Conservation (phyloP, 2,329 filamentous ascomycete genomes). For the Fusarium secorum region DNA sequence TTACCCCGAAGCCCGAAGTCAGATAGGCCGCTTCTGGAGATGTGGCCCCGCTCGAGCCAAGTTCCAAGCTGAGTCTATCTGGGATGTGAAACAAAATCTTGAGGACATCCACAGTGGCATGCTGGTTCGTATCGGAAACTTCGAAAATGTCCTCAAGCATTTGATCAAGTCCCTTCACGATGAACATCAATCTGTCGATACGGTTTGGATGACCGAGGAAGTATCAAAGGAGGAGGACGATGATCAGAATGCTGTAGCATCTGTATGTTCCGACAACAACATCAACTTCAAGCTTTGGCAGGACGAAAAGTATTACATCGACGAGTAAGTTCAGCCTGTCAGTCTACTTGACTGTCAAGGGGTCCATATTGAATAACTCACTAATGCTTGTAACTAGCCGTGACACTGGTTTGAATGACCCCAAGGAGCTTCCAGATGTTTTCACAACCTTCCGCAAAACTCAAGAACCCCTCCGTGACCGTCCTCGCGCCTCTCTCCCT, state of each 20-base stretch:
- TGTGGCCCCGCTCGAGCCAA: constrained; percentile 76
- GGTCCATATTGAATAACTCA: not conserved
- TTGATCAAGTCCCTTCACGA: constrained; percentile 60
- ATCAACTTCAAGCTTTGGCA: constrained; percentile 71
- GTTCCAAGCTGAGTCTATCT: constrained; percentile 76
- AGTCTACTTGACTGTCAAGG: no score
- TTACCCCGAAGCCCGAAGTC: constrained; percentile 72
- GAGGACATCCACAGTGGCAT: constrained; percentile 68
- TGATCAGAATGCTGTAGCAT: constrained; percentile 66
- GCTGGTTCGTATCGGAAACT: constrained; percentile 68
- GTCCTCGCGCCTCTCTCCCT: constrained; percentile 66
- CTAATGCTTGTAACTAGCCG: constrained; percentile 57
- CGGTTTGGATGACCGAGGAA: constrained; percentile 78
- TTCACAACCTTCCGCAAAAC: constrained; percentile 79
- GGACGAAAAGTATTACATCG: constrained; percentile 81
- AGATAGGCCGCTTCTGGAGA: constrained; percentile 73
- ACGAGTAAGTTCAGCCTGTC: constrained; percentile 68
- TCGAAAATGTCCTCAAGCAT: constrained; percentile 65
- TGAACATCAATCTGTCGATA: constrained; percentile 59
- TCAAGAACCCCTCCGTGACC: constrained; percentile 73
- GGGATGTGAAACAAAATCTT: constrained; percentile 72
- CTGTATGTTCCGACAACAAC: constrained; percentile 59
- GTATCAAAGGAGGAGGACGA: constrained; percentile 72
- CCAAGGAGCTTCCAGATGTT: constrained; percentile 72
- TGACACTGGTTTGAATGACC: constrained; percentile 66